phyloP scores from a whole-genome alignment of 1,284 basidiomycete genomes.

The Ustilago lituana region DNA sequence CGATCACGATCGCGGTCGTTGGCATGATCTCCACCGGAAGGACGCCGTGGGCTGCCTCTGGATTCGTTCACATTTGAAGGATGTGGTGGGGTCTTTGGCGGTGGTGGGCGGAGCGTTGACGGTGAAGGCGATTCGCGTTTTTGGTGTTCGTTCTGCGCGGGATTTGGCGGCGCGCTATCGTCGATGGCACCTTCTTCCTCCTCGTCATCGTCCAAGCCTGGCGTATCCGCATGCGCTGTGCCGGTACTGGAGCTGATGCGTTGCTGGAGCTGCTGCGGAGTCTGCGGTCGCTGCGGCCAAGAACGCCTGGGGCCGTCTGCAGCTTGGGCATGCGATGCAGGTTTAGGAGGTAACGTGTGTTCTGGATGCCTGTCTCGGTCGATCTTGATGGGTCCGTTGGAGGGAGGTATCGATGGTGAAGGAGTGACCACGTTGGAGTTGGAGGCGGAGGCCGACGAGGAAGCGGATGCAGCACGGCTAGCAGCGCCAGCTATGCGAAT shows the following conservation, averaged over 20 bases:
- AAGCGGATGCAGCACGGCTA: conserved; percentile 7
- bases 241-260: background rate
- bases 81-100: conserved; percentile 30
- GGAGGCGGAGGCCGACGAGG: too few species aligned
- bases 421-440: too few species aligned
- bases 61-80: background rate
- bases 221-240: too few species aligned
- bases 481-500: conserved; percentile 42
- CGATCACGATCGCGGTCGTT: conserved; percentile 8
- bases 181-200: conserved; percentile 48
- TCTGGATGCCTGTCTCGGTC: conserved; percentile 7
- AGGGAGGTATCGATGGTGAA: too few species aligned
- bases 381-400: conserved; percentile 13
- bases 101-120: conserved; percentile 7
- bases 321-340: too few species aligned
- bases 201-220: conserved; percentile 39
- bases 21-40: background rate
- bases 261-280: conserved; percentile 1
- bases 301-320: too few species aligned
- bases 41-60: background rate
- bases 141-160: background rate
- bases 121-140: background rate
- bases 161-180: conserved; percentile 1
- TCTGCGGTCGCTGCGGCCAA: background rate
- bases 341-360: background rate